Base-by-base conservation (phyloP, 2,329 filamentous ascomycete genomes). In the Fusarium nurragi region DNA sequence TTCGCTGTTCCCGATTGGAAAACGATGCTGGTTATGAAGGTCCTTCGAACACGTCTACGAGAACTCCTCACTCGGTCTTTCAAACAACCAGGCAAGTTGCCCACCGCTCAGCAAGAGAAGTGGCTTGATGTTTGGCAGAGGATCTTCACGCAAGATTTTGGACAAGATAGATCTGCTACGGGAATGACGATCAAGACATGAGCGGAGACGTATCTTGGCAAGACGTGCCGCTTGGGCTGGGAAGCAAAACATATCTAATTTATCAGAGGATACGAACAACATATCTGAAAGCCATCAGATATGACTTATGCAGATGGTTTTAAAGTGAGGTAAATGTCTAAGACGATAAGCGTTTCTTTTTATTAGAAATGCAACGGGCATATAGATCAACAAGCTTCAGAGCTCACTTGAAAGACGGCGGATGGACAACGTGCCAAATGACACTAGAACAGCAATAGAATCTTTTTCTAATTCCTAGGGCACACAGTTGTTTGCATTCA, bases 1-100 rank as follows among this genome's bases (percentile, higher is more conserved):
- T 97, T 98, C 74, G 86, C 90, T 21, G 85, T 96, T 1, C 85
- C 88, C 6, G 91, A 97, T 74, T 98, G 94, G 94, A 96, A 94
- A 78, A 90, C 90, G 1, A 89, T 95, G 84, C 86, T 97, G 32
- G 93, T 90, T n/a, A 80, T 99, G 72, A 97, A 97, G 78, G 87
- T 88, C 7, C 80, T 98, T 50, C 86, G 93, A 19, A 81, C 83
- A 3, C 85, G 90, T 23, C 81, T 97, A 18, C 88, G 90, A 65
- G 93, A 97, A 67, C 86, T 96, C 37, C 81, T 97, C 43, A 87
- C 86, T 1, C 83, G 85, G 26, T 84, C 86, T 21, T 93, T 96
- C 79, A 90, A 87, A 76, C 84, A 81, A 65, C 88, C 88, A 0
- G 87, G 87, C 12, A 88, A 86, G 67, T 73, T 86, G 25, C 83